Evolutionary conservation across 305 asterid genomes (phyloP).

Genomic region (Fraxinus greggii): DNA sequence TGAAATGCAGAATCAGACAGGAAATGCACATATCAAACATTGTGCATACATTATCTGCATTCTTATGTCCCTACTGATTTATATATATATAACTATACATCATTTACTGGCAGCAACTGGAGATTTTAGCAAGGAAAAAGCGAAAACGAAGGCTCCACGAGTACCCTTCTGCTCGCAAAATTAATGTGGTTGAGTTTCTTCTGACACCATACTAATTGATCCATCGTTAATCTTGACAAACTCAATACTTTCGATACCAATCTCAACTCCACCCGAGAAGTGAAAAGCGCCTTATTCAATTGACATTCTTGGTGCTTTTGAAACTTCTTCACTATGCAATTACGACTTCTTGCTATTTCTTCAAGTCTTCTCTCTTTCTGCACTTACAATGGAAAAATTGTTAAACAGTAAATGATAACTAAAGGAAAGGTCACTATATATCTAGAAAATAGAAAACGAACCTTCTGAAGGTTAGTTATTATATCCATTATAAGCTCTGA

Average conservation of each 20-base stretch:
- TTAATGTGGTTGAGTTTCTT: conserved; percentile 55
- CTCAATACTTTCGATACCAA: conserved; percentile 56
- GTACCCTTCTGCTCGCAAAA: conserved; percentile 50
- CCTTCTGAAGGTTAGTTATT: conserved; percentile 58
- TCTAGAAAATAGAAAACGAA: not conserved
- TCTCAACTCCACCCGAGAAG: conserved; percentile 61
- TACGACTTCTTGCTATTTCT: conserved; percentile 56
- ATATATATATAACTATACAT: not conserved
- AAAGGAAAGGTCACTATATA: not conserved
- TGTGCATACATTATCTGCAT: not conserved
- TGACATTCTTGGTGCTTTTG: conserved; percentile 39
- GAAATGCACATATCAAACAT: not conserved
- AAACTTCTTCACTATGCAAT: conserved; percentile 71
- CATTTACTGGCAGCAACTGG: not conserved
- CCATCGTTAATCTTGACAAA: conserved; percentile 52
- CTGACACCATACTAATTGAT: conserved; percentile 70
- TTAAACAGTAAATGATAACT: not conserved
- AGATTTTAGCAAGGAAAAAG: conserved; percentile 67
- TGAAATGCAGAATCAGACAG: not conserved
- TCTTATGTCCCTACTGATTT: not conserved
- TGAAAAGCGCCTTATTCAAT: conserved; percentile 27
- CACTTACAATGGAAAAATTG: not conserved
- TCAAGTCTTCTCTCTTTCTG: conserved; percentile 74
- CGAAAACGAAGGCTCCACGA: conserved; percentile 56
- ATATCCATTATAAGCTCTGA: conserved; percentile 41